Evolutionary conservation across 257 asterid genomes (phyloP).

Genomic region (Hygrophila difformis): DNA sequence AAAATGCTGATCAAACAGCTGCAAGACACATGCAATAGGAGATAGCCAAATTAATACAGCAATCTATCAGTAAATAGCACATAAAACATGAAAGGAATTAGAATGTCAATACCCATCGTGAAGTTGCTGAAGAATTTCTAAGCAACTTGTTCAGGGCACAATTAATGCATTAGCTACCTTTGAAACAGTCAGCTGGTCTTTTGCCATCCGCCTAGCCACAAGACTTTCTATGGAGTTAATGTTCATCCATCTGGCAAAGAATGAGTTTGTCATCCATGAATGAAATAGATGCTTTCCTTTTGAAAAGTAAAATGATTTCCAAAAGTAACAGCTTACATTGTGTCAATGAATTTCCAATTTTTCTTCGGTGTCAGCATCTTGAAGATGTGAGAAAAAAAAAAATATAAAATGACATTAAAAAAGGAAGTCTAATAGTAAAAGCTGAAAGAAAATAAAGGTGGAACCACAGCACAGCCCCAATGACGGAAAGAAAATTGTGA

Average conservation of each 20-base stretch:
- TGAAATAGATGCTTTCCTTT: constrained; percentile 16
- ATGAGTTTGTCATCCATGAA: constrained; percentile 4
- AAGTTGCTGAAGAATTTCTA: constrained; percentile 1
- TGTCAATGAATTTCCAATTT: constrained; percentile 4
- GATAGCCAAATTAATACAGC: constrained; percentile 15
- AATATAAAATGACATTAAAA: no score
- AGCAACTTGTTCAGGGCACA: background rate
- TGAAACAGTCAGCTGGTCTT: constrained; percentile 28
- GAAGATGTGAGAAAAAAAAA: constrained; percentile 17
- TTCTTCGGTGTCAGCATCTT: background rate
- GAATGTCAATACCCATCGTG: constrained; percentile 7
- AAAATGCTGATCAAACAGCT: constrained; percentile 53
- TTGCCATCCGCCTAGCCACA: constrained; percentile 28
- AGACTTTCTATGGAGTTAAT: constrained; percentile 41
- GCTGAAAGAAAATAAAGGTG: no score
- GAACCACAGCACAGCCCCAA: no score
- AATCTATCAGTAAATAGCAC: constrained; percentile 5
- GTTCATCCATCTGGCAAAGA: constrained; percentile 69
- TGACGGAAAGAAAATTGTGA: no score
- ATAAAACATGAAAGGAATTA: constrained; percentile 5
- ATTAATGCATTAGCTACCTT: constrained; percentile 38
- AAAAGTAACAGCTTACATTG: constrained; percentile 43
- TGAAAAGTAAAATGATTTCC: constrained; percentile 10
- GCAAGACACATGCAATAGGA: constrained; percentile 22
- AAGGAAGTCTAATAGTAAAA: no score